Base-by-base conservation (phyloP, 2,329 filamentous ascomycete species). In the Colletotrichum neosansevieriae region DNA sequence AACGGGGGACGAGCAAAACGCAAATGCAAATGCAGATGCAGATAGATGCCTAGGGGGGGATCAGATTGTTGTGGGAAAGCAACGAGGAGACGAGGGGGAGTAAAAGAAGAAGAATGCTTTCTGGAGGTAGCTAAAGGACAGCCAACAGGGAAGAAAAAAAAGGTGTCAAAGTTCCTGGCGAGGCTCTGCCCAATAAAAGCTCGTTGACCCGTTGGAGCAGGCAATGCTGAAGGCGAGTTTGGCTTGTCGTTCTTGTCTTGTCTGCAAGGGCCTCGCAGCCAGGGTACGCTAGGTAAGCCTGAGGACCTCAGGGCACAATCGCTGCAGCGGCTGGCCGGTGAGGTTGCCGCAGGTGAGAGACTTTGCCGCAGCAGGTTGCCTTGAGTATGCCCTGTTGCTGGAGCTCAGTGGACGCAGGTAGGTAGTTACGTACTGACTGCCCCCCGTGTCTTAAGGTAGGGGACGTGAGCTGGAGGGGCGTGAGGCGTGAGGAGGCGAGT, bases 241-340 rank as follows among this genome's bases (percentile, higher is more conserved):
- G 65, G 61, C 57, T 38, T 40, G 60, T 34, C 49, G 24, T 32
- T 32, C 49, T 63, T 53, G 32, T 58, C 29, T 67, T 42, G 47
- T 58, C 61, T 60, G 66, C 65, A 68, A 65, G 66, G 61, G 61
- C 66, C 66, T 65, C 49, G 61, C 49, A 10, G 45, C 51, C 59
- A 49, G 56, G 54, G 40, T 63, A 47, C 62, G 29, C 29, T 9
- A 29, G 29, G 21, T 24, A 36, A 36, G 34, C 4, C 12, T 4
- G 4, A 36, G 9, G 34, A 15, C 36, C 36, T 38, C 36, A 38
- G 36, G 36, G 36, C 36, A 38, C 36, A 32, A 54, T 54, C 12
- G 51, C 34, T 17, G 34, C 21, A 54, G 51, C 51, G 51, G 51
- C 51, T 51, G 24, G 19, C 56, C 45, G 44, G 61, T 29, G 38